These are phyloP conservation scores for Coprinopsis cinerea DNA, from an alignment of 768 basidiomycete genomes.

Conservation along the genomic window DNA sequence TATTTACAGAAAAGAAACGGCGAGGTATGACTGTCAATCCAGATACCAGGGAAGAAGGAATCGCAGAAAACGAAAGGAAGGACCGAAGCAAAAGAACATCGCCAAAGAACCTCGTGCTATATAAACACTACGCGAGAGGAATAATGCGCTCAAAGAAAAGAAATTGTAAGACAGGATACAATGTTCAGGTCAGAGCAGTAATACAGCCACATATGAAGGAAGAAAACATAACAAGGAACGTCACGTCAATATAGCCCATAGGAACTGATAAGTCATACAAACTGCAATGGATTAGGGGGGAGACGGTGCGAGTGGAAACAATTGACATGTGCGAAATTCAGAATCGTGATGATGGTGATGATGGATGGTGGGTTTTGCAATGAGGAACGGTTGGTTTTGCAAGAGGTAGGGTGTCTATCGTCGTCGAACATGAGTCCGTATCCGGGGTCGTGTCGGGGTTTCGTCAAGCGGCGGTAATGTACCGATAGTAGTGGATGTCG, in stretches of 20 bases:
- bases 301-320: no score
- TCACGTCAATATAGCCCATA: no score
- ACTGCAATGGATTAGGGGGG: no score
- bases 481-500: not conserved
- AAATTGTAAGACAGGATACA: not conserved
- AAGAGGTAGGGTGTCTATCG: conserved; percentile 26
- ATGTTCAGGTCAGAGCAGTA: not conserved
- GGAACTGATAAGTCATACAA: no score
- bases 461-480: conserved; percentile 32
- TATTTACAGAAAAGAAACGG: not conserved
- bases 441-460: conserved; percentile 58
- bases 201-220: not conserved
- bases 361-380: not conserved
- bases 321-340: no score
- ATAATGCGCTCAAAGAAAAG: not conserved
- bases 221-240: not conserved
- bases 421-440: conserved; percentile 38
- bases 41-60: no score
- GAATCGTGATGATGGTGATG: not conserved
- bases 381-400: not conserved
- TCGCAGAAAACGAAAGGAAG: not conserved
- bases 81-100: not conserved
- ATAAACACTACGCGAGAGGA: not conserved
- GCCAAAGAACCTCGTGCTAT: no score
- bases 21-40: not conserved